phyloP scores from a whole-genome alignment of 129 eudicot genomes.

The Arctium minus region DNA sequence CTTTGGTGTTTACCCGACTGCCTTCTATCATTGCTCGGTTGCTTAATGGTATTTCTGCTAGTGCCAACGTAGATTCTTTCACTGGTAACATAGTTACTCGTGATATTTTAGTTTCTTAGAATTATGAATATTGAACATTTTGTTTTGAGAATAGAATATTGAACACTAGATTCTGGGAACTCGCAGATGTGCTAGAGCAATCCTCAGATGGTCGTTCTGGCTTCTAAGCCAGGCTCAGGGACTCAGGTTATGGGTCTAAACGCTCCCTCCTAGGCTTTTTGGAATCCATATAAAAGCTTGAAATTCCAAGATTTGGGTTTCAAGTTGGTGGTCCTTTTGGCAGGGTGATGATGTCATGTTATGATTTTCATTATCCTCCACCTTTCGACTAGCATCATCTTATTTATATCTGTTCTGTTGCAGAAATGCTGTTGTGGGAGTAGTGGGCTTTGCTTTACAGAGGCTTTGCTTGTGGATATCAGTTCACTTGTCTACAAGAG shows the following conservation, averaged over 20 bases:
- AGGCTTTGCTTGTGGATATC: conserved; percentile 64
- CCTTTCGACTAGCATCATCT: conserved; percentile 41
- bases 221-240: conserved; percentile 57
- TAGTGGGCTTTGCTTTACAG: conserved; percentile 62
- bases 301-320: conserved; percentile 36
- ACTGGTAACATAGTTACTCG: conserved; percentile 18
- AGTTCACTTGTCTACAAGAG: conserved; percentile 44
- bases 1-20: not conserved
- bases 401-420: conserved; percentile 64
- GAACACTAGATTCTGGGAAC: conserved; percentile 65
- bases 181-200: conserved; percentile 79
- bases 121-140: conserved; percentile 39
- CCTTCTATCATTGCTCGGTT: conserved; percentile 1
- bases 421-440: conserved; percentile 76
- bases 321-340: conserved; percentile 39
- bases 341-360: conserved; percentile 48
- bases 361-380: conserved; percentile 52
- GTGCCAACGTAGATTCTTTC: conserved; percentile 15
- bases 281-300: conserved; percentile 42
- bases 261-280: conserved; percentile 36
- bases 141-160: conserved; percentile 34
- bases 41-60: conserved; percentile 20
- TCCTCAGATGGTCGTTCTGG: conserved; percentile 57
- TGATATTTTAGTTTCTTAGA: conserved; percentile 32
- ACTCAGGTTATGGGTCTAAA: conserved; percentile 49